Base-by-base conservation (phyloP, 2,329 filamentous ascomycete genomes). In the Penicillium digitatum region DNA sequence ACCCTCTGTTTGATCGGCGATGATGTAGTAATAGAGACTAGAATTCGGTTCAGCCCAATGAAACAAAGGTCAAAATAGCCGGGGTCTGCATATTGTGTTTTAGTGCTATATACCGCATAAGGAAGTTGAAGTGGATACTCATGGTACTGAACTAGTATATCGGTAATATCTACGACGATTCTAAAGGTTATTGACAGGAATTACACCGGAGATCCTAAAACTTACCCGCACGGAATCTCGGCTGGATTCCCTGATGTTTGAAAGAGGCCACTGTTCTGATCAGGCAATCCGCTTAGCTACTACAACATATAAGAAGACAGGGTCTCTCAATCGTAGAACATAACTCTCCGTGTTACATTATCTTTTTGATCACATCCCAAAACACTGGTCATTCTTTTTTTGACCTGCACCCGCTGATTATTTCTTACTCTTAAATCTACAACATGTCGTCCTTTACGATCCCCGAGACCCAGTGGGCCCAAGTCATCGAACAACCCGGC, bases 381-480 rank as follows among this genome's bases (percentile, higher is more conserved):
- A n/a, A n/a, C n/a, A n/a, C n/a, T n/a, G n/a, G n/a, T n/a, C 39
- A 26, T n/a, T 18, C 3, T 22, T 14, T 11, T 32, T 11, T 35
- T 35, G 10, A 27, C 26, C 26, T 8, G 6, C 26, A 5, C 26
- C 26, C 26, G 6, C 32, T 22, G 11, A 29, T 22, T 22, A 34
- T 3, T 8, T n/a, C 14, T 20, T 31, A 2, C 12, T 12, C 31
- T n/a, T 20, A 6, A 9, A 18, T 18, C 39, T 12, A 12, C 12
- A 56, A 35, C 20, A 65, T 65, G 60, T 29, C 61, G 9, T 7
- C 6, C 3, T 20, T 11, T n/a, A 9, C 10, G 52, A 83, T 96
- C 69, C 93, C 93, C 56, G 83, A 81, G 48, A 86, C 86, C 75
- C 93, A 97, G 80, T 95, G 88, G 90, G 93, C 93, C 48, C 89